phyloP scores from a whole-genome alignment of 805 yeast genomes.

The Pichia cabralensis region DNA sequence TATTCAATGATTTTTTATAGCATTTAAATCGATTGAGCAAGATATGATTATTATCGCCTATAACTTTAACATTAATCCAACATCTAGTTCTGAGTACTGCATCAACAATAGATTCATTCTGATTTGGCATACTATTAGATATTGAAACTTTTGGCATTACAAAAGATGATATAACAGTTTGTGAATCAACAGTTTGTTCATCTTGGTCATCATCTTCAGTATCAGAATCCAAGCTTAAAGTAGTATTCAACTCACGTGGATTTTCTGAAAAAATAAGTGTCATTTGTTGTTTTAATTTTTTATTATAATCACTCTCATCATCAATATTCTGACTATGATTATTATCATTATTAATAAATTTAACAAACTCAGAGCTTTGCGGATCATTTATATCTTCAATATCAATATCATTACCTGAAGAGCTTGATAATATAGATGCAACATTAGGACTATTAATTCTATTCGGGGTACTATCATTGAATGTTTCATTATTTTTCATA shows the following conservation, averaged over 20 bases:
- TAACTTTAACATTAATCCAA: slow-evolving; percentile 18
- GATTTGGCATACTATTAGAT: no score
- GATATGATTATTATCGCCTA: slow-evolving; percentile 17
- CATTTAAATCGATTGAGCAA: slow-evolving; percentile 17
- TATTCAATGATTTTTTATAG: slow-evolving; percentile 22
- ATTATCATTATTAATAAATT: no score
- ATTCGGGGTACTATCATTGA: background rate
- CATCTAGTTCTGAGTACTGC: no score
- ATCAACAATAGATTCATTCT: no score
- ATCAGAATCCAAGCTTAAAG: slow-evolving; percentile 10
- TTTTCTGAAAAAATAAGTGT: no score
- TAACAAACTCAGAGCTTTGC: background rate
- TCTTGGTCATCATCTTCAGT: slow-evolving; percentile 17
- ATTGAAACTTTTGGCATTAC: slow-evolving; percentile 30
- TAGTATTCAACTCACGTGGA: no score
- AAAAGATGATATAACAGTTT: slow-evolving; percentile 26
- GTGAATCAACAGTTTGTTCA: slow-evolving; percentile 19
- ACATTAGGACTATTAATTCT: slow-evolving; percentile 15
- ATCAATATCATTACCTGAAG: slow-evolving; percentile 20
- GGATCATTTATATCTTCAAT: background rate
- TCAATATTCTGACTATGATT: no score
- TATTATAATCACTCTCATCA: no score
- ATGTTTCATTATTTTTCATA: background rate
- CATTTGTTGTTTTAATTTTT: no score
- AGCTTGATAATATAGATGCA: slow-evolving; percentile 26